These are phyloP conservation scores for Selaginella moellendorffii DNA, from an alignment of 75 land plant species.

Conservation along the genomic window DNA sequence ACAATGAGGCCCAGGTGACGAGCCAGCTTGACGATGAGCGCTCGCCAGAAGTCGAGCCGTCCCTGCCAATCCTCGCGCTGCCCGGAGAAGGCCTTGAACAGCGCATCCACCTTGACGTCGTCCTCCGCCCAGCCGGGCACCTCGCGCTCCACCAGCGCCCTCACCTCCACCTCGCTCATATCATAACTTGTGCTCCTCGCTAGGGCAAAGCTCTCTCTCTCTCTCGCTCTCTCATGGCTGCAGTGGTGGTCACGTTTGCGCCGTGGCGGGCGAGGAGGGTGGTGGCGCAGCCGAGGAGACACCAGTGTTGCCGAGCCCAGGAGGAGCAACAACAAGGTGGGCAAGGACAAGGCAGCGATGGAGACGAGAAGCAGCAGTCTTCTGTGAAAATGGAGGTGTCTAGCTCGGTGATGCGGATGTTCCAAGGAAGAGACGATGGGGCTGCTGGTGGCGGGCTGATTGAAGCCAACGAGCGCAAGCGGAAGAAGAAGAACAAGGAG, in stretches of 20 bases:
- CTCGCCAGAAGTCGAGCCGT: constrained; percentile 55
- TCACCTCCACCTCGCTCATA: neutral
- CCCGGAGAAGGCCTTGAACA: constrained; percentile 89
- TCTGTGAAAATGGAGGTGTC: neutral
- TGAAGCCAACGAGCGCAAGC: neutral
- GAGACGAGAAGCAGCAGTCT: neutral
- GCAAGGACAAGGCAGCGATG: neutral
- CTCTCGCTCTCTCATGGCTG: too few species aligned
- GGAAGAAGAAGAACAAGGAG: too few species aligned
- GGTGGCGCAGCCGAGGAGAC: too few species aligned
- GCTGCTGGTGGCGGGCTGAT: neutral
- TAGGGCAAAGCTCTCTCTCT: too few species aligned
- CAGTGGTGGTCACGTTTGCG: too few species aligned
- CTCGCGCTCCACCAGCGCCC: constrained; percentile 31
- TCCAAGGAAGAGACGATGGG: neutral
- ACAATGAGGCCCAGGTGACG: constrained; percentile 42
- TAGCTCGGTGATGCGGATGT: neutral
- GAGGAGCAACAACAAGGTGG: neutral
- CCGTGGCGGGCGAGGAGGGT: too few species aligned
- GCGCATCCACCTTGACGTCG: constrained; percentile 38
- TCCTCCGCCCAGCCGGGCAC: constrained; percentile 73
- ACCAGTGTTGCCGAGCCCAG: neutral
- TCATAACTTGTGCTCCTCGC: neutral
- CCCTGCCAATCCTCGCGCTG: constrained; percentile 78
- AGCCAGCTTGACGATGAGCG: constrained; percentile 49